phyloP scores from a whole-genome alignment of 305 asterid genomes.

The Fraxinus floribunda region DNA sequence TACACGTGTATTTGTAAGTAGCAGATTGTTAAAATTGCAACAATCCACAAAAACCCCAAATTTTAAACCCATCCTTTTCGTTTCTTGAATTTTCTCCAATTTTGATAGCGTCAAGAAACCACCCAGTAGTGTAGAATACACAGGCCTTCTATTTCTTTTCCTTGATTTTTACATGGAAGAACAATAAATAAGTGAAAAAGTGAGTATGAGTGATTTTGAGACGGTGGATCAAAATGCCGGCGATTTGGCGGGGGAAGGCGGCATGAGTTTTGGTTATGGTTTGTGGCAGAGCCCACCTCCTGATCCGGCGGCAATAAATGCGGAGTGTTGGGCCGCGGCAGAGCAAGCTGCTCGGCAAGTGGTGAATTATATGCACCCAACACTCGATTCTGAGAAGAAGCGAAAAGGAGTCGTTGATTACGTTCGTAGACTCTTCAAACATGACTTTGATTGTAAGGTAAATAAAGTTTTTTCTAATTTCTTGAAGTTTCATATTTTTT shows the following conservation, averaged over 20 bases:
- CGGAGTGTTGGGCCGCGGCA: slow-evolving; percentile 53
- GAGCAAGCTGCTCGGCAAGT: slow-evolving; percentile 58
- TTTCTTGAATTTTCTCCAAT: not conserved
- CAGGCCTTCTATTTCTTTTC: not conserved
- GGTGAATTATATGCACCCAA: slow-evolving; percentile 71
- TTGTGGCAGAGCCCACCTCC: slow-evolving; percentile 32
- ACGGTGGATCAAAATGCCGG: slow-evolving; percentile 22
- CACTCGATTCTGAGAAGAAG: slow-evolving; percentile 81
- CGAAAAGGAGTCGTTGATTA: slow-evolving; percentile 71
- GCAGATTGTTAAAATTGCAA: not conserved
- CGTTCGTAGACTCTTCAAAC: slow-evolving; percentile 62
- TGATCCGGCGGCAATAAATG: slow-evolving; percentile 48
- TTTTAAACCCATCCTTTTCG: not conserved
- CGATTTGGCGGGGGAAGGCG: slow-evolving; percentile 29
- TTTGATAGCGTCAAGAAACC: not conserved
- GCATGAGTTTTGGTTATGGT: slow-evolving; percentile 5
- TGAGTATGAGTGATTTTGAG: slow-evolving; percentile 31
- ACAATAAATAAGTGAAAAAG: not conserved
- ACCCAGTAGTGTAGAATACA: not conserved
- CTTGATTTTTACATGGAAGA: not conserved
- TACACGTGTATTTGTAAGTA: not conserved
- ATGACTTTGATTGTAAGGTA: slow-evolving; percentile 70
- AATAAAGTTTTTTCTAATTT: slow-evolving; percentile 5
- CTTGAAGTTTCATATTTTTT: not conserved
- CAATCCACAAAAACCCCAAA: not conserved